These are phyloP conservation scores for Acer yangbiense DNA, from an alignment of 345 rosid species.

Conservation along the genomic window DNA sequence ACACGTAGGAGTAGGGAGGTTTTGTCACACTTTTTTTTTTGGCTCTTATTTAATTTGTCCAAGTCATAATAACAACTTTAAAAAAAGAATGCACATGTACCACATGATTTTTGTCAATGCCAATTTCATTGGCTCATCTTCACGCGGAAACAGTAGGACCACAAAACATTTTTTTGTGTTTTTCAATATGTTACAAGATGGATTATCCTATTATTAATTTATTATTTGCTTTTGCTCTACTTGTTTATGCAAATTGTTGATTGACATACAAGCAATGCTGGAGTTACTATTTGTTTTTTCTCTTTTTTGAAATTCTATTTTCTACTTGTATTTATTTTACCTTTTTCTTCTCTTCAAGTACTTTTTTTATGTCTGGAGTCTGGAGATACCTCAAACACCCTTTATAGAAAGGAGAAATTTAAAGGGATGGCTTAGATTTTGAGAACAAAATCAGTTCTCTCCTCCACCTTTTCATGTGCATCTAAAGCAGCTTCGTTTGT, in stretches of 20 bases:
- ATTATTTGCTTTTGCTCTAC: background rate
- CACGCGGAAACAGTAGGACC: slow-evolving; percentile 22
- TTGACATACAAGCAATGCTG: background rate
- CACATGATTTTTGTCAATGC: slow-evolving; percentile 24
- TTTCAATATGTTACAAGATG: background rate
- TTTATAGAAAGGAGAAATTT: slow-evolving; percentile 24
- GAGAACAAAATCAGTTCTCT: slow-evolving; percentile 32
- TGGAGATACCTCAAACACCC: slow-evolving; percentile 26
- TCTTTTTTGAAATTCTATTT: background rate
- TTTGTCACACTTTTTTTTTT: slow-evolving; percentile 16
- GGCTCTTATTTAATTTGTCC: background rate
- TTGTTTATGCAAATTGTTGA: slow-evolving; percentile 7
- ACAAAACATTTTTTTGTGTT: background rate
- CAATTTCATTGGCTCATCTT: slow-evolving; percentile 9
- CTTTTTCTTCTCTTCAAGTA: background rate
- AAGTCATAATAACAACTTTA: background rate
- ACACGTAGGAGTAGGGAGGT: background rate
- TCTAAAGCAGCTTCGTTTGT: slow-evolving; percentile 23
- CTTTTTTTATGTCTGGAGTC: slow-evolving; percentile 11
- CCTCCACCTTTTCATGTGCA: slow-evolving; percentile 26
- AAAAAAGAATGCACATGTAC: slow-evolving; percentile 22
- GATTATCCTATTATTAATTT: no score
- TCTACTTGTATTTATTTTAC: background rate
- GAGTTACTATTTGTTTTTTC: background rate
- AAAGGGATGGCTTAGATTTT: slow-evolving; percentile 26